Base-by-base conservation (phyloP, 2,329 filamentous ascomycete genomes). In the Xylariales sp. region DNA sequence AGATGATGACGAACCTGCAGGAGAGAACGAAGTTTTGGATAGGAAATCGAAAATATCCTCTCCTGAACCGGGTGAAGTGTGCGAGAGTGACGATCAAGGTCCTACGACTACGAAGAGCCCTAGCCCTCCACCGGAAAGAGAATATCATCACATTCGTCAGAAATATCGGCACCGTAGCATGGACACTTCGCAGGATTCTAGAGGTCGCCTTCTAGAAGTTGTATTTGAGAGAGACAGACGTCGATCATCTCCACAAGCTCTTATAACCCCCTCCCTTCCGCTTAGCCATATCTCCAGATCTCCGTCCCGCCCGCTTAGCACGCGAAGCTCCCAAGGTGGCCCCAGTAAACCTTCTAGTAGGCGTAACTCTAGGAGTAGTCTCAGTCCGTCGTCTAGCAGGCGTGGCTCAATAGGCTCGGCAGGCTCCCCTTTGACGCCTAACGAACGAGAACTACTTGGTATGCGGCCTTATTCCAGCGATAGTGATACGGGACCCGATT, bases 371-470 rank as follows among this genome's bases (percentile, higher is more conserved):
- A 57, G 54, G 41, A 70, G 65, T 52, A 58, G 48, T 14, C 23
- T 28, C n/a, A 71, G 69, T 30, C 59, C 23, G 10, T 50, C 28
- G 28, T 61, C 54, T 14, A 71, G 69, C 39, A 70, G 60, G 43
- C 69, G 64, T 41, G 67, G 65, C 43, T 72, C 62, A 7, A 34
- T 59, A 5, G 73, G 64, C 43, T 72, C 62, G 5, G 30, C 56
- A 5, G 73, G 64, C 30, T 78, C 77, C n/a, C 72, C 76, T 8
- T 69, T 78, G 23, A 77, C 76, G 32, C 71, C 74, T 12, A 76
- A 71, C 34, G 76, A 78, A 30, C 72, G 73, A 10, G 76, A 76
- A 66, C 62, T 78, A n/a, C 72, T 78, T 46, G 76, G 77, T 16
- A 50, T 78, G 61, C 68, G 64, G n/a, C 67, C 68, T 32, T 70